A percentile compares a stretch with the other conserved stretches of the same genome.
Evolutionary conservation across 192 early-diverging fungal species (phyloP).

Genomic region (Chytriomyces sp.): DNA sequence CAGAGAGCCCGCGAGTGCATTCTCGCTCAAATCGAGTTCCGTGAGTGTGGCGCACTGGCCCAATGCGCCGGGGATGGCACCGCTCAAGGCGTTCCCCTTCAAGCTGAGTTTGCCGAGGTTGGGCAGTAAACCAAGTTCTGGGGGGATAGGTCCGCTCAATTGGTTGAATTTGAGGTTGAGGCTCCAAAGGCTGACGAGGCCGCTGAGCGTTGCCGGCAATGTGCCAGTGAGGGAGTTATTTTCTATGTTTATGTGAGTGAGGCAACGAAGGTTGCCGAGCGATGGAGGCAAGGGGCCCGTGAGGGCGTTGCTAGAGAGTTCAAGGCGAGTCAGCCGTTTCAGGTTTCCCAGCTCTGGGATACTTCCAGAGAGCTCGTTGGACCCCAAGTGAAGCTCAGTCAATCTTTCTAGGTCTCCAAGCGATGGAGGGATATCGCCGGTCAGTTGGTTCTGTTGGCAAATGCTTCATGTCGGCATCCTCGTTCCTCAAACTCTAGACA

Average conservation of each 20-base stretch:
- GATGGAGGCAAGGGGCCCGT: neutral
- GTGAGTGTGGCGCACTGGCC: neutral
- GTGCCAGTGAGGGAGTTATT: neutral
- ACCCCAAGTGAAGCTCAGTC: neutral
- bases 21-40: neutral
- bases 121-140: neutral
- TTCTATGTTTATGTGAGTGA: neutral
- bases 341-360: neutral
- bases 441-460: neutral
- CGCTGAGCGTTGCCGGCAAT: neutral
- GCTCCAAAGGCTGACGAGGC: neutral
- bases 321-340: neutral
- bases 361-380: neutral
- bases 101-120: neutral
- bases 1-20: neutral
- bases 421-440: neutral
- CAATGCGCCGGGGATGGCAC: neutral
- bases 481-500: neutral
- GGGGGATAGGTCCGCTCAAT: neutral
- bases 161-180: neutral
- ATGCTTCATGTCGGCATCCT: neutral
- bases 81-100: neutral
- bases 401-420: neutral
- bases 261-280: neutral
- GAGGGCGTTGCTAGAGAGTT: neutral